Evolutionary conservation across 2,329 filamentous ascomycete genomes (phyloP).

Genomic region (Botryosphaeria agaves): DNA sequence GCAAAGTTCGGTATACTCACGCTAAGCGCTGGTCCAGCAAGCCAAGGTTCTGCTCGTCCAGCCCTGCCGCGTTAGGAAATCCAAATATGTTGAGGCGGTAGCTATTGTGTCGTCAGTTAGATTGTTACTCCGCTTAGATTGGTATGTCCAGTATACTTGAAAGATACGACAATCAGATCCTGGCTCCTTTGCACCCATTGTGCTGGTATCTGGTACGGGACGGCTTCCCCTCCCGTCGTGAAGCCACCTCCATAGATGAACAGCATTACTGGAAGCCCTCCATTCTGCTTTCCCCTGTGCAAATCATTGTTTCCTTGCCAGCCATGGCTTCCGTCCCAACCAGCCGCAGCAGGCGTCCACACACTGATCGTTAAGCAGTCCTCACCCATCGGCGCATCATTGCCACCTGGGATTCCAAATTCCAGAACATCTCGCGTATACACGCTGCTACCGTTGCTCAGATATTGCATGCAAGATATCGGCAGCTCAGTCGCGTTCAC

Average conservation of each 20-base stretch:
- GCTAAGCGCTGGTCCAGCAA: slow-evolving; percentile 16
- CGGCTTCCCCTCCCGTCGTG: slow-evolving; percentile 23
- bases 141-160: slow-evolving; percentile 8
- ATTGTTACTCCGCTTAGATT: not conserved
- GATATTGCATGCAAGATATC: slow-evolving; percentile 11
- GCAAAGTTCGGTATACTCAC: slow-evolving; percentile 1
- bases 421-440: slow-evolving; percentile 12
- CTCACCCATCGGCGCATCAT: slow-evolving; percentile 14
- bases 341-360: slow-evolving; percentile 22
- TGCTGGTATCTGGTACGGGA: slow-evolving; percentile 28
- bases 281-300: slow-evolving; percentile 3
- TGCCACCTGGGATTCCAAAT: slow-evolving; percentile 10
- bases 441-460: slow-evolving; percentile 6
- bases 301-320: not conserved
- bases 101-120: slow-evolving; percentile 4
- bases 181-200: slow-evolving; percentile 24
- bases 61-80: slow-evolving; percentile 15
- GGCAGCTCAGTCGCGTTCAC: slow-evolving; percentile 10
- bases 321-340: not conserved
- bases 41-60: slow-evolving; percentile 12
- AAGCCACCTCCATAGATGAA: slow-evolving; percentile 33
- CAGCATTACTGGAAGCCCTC: slow-evolving; percentile 24
- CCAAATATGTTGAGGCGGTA: slow-evolving; percentile 22
- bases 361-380: slow-evolving; percentile 31
- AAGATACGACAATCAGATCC: slow-evolving; percentile 23